Base-by-base conservation (phyloP, 768 basidiomycete species). In the Cystobasidiopsis lactophilus region DNA sequence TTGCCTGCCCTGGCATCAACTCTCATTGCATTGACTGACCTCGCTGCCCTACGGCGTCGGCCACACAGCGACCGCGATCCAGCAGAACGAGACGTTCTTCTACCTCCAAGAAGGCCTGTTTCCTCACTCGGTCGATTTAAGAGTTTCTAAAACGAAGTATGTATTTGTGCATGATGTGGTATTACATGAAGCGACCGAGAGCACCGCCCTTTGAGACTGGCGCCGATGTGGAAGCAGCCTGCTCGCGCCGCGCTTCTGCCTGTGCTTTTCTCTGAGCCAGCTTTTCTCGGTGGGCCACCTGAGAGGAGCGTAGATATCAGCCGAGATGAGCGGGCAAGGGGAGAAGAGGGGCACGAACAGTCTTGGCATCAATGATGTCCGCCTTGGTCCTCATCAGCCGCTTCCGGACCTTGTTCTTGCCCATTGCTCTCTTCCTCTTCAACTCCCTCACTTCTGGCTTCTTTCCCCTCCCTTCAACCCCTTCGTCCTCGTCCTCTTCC, bases 311-410 rank as follows among this genome's bases (percentile, higher is more conserved):
- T n/a, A n/a, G n/a, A n/a, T n/a, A n/a, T n/a, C n/a, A n/a, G n/a
- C n/a, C n/a, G n/a, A n/a, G n/a, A n/a, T n/a, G n/a, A n/a, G n/a
- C n/a, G n/a, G n/a, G n/a, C n/a, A n/a, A n/a, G n/a, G n/a, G n/a
- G n/a, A n/a, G n/a, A n/a, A n/a, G n/a, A n/a, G n/a, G n/a, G n/a
- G n/a, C n/a, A n/a, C n/a, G n/a, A n/a, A n/a, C n/a, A n/a, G 74
- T 61, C 21, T 63, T 52, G 35, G 85, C 84, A 64, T 95, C 88
- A 57, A 95, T 76, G 45, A 95, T 83, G 62, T 95, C 93, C 72
- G 89, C 86, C 65, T 85, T 77, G 67, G 91, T 82, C 70, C 83
- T 74, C 57, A 93, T 63, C 61, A 61, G 77, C 71, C 85, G 72
- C 66, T 86, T 91, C 63, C 88, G 63, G 33, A 55, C 57, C 31